These are phyloP conservation scores for Basidiobolus meristosporus DNA, from an alignment of 371 early-diverging fungal genomes.

Conservation along the genomic window DNA sequence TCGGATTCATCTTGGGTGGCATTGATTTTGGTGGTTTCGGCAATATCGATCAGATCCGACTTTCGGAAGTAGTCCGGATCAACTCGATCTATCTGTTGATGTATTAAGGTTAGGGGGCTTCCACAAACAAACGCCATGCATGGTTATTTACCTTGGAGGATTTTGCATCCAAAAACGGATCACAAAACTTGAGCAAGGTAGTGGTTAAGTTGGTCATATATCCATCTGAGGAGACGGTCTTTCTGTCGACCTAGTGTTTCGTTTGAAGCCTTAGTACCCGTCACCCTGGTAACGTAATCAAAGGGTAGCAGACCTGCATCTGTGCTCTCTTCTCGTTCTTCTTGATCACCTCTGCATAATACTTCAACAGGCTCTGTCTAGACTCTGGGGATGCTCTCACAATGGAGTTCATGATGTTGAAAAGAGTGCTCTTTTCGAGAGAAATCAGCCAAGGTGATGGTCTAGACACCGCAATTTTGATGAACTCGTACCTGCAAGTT, in stretches of 20 bases:
- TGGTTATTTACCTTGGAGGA: slow-evolving; percentile 33
- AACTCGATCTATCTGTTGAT: slow-evolving; percentile 33
- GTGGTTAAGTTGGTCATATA: slow-evolving; percentile 62
- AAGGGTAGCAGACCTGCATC: too few species aligned
- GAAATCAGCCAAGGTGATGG: too few species aligned
- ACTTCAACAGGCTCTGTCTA: slow-evolving; percentile 33
- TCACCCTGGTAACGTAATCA: neutral
- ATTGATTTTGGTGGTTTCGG: slow-evolving; percentile 61
- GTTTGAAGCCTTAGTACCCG: neutral
- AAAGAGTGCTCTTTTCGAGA: too few species aligned
- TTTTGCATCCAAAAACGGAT: slow-evolving; percentile 65
- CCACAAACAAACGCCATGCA: too few species aligned
- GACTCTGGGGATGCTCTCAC: slow-evolving; percentile 27
- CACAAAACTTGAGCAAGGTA: slow-evolving; percentile 44
- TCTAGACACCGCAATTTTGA: too few species aligned
- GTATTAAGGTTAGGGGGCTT: neutral
- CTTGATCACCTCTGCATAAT: slow-evolving; percentile 34
- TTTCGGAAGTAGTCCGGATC: slow-evolving; percentile 43
- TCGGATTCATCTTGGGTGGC: slow-evolving; percentile 52
- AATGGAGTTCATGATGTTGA: too few species aligned
- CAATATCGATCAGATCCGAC: slow-evolving; percentile 25
- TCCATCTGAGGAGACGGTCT: slow-evolving; percentile 66
- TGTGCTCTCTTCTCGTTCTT: slow-evolving; percentile 60
- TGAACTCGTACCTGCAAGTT: slow-evolving; percentile 23
- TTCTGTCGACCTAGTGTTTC: slow-evolving; percentile 28